Evolutionary conservation across 495 filamentous ascomycete species (phyloP).

Genomic region (Xylaria curta): DNA sequence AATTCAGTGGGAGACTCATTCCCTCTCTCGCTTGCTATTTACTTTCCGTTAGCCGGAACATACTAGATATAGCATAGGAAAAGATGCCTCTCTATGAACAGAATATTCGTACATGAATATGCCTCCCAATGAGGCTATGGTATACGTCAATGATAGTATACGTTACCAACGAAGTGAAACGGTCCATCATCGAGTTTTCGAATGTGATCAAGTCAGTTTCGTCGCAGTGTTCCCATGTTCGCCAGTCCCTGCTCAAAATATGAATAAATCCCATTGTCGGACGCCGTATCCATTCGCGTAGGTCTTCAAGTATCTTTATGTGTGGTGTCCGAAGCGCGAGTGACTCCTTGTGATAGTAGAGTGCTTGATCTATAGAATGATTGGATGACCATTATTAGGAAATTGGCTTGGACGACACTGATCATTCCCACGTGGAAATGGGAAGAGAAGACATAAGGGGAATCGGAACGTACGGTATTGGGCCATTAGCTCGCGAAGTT

Average conservation of each 20-base stretch:
- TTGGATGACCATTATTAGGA: too few relatives aligned
- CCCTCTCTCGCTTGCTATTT: neutral
- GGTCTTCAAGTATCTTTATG: neutral
- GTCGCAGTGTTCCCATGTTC: slow-evolving; percentile 1
- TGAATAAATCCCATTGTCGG: slow-evolving; percentile 4
- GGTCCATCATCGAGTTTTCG: slow-evolving; percentile 17
- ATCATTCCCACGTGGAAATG: too few relatives aligned
- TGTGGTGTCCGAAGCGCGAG: slow-evolving; percentile 3
- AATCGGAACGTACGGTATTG: slow-evolving; percentile 11
- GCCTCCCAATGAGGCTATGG: slow-evolving; percentile 12
- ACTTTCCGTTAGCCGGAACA: too few relatives aligned
- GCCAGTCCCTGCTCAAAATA: slow-evolving; percentile 1
- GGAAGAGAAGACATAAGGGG: neutral
- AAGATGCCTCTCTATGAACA: too few relatives aligned
- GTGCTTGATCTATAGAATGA: slow-evolving; percentile 6
- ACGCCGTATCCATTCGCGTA: slow-evolving; percentile 14
- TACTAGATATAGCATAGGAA: too few relatives aligned
- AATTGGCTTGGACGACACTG: too few relatives aligned
- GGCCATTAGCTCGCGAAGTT: slow-evolving; percentile 13
- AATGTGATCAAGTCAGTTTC: slow-evolving; percentile 7
- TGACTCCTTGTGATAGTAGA: neutral
- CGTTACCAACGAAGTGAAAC: slow-evolving; percentile 14
- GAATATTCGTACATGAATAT: slow-evolving; percentile 13
- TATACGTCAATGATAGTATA: slow-evolving; percentile 19
- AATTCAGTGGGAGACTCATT: neutral